Evolutionary conservation across 2,329 filamentous ascomycete species (phyloP).

Genomic region (Nakataea oryzae): DNA sequence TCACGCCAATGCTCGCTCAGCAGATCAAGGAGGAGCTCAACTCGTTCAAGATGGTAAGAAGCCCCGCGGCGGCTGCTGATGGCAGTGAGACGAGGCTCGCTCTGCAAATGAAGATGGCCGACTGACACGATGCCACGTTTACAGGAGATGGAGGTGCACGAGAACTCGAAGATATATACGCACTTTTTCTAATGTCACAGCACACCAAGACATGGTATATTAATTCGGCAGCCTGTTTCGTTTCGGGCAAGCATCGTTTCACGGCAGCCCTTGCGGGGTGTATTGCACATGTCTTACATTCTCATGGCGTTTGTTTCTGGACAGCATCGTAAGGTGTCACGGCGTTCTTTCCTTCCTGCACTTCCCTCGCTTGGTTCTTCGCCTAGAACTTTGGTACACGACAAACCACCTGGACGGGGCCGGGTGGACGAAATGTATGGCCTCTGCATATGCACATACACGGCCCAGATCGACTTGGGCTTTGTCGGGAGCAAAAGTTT

Average conservation of each 20-base stretch:
- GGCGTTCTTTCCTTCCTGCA: slow-evolving; percentile 30
- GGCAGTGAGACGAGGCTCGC: background rate
- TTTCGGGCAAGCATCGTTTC: slow-evolving; percentile 18
- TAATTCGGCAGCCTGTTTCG: slow-evolving; percentile 13
- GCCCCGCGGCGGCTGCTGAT: no score
- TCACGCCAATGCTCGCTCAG: slow-evolving; percentile 94
- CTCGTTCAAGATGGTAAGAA: slow-evolving; percentile 92
- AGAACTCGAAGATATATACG: slow-evolving; percentile 97
- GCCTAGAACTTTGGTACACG: background rate
- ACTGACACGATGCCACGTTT: background rate
- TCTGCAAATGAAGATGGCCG: slow-evolving; percentile 9
- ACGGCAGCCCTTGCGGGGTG: slow-evolving; percentile 26
- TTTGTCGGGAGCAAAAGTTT: background rate
- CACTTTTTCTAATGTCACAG: slow-evolving; percentile 81
- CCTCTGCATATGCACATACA: background rate
- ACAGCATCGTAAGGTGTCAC: slow-evolving; percentile 49
- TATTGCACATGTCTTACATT: slow-evolving; percentile 31
- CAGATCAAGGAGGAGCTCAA: slow-evolving; percentile 99
- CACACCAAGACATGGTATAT: slow-evolving; percentile 12
- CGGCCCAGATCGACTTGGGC: background rate
- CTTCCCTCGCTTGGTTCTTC: background rate
- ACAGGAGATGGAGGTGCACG: slow-evolving; percentile 99
- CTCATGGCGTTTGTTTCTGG: slow-evolving; percentile 35
- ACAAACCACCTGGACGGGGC: background rate
- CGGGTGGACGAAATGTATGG: background rate